Conservation (phyloP, 2,329 filamentous ascomycete genomes). For the Paecilomyces niveus region DNA sequence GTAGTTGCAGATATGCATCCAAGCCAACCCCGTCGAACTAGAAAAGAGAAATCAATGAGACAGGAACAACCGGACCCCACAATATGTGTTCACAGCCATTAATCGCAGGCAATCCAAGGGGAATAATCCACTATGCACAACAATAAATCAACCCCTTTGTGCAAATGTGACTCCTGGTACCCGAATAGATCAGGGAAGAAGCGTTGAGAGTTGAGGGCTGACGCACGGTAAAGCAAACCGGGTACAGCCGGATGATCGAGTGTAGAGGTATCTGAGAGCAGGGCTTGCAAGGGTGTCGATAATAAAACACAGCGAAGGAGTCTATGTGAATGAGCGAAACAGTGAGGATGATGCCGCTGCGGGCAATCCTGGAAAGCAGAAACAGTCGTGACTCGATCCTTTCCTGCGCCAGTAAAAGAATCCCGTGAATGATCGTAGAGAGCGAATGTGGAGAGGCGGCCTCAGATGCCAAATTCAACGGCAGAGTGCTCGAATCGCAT, state of each 20-base stretch:
- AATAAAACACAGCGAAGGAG: background rate
- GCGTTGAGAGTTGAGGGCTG: background rate
- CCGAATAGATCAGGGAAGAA: background rate
- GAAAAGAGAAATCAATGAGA: background rate
- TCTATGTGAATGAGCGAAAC: background rate
- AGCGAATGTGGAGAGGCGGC: background rate
- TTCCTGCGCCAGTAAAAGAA: background rate
- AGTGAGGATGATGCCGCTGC: background rate
- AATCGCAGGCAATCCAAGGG: background rate
- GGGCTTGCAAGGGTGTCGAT: background rate
- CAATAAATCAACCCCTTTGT: background rate
- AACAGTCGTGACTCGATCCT: background rate
- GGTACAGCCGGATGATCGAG: background rate
- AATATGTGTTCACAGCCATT: background rate
- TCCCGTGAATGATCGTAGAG: background rate
- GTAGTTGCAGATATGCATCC: background rate
- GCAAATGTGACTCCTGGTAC: background rate
- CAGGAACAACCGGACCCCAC: background rate
- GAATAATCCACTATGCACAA: background rate
- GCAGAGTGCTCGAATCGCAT: background rate
- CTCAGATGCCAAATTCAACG: background rate
- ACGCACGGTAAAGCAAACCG: background rate
- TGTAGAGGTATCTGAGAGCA: background rate
- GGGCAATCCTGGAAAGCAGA: background rate
- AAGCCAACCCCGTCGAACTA: background rate